Evolutionary conservation across 179 eudicot genomes (phyloP).

Genomic region (Beta macrorhiza): DNA sequence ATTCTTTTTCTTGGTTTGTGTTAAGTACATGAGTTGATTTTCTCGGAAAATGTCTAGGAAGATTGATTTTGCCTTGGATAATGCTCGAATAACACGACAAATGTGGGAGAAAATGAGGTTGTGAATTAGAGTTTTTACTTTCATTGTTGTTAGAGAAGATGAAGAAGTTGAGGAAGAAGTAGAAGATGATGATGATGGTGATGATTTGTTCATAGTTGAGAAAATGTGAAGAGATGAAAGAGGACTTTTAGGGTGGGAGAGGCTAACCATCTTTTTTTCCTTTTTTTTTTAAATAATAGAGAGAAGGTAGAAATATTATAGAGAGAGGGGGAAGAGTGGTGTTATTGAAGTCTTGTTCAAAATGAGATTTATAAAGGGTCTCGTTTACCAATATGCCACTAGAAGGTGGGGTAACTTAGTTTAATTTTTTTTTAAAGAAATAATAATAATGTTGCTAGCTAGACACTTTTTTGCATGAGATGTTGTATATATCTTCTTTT

Average conservation of each 20-base stretch:
- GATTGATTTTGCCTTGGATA: constrained; percentile 67
- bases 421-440: not conserved
- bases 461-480: constrained; percentile 17
- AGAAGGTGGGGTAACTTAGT: constrained; percentile 7
- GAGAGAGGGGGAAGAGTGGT: not conserved
- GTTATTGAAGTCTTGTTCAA: constrained; percentile 24
- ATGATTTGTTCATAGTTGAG: constrained; percentile 29
- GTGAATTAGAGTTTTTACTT: constrained; percentile 63
- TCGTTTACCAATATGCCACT: constrained; percentile 28
- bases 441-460: not conserved
- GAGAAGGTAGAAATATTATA: not conserved
- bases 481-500: constrained; percentile 31
- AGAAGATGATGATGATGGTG: constrained; percentile 22
- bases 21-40: constrained; percentile 44
- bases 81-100: constrained; percentile 49
- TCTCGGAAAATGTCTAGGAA: constrained; percentile 51
- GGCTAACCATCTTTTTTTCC: constrained; percentile 27
- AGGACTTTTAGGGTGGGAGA: constrained; percentile 32
- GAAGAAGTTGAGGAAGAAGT: constrained; percentile 20
- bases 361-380: constrained; percentile 36
- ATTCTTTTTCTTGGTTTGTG: constrained; percentile 44
- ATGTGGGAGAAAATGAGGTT: constrained; percentile 64
- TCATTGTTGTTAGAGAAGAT: constrained; percentile 44
- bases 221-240: constrained; percentile 34
- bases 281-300: not conserved